phyloP scores from a whole-genome alignment of 164 flowering plant species.

The Liquidambar formosana region DNA sequence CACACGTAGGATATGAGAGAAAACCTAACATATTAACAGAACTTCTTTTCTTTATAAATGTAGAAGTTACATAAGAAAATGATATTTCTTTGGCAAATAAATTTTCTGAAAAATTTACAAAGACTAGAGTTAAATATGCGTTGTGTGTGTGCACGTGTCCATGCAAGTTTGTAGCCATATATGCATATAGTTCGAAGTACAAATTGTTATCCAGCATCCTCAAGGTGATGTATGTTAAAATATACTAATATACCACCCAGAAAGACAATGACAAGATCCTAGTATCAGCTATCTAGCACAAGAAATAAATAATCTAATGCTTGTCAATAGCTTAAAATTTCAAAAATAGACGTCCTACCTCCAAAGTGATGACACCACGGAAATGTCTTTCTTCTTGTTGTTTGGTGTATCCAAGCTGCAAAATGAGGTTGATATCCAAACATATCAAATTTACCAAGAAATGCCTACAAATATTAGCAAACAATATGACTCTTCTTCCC shows the following conservation, averaged over 20 bases:
- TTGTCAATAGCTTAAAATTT: too few relatives aligned
- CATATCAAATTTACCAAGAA: neutral
- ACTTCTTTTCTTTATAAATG: too few relatives aligned
- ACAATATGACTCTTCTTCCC: neutral
- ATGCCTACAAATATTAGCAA: neutral
- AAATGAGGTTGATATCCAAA: neutral
- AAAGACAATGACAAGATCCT: neutral
- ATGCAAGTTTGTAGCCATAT: too few relatives aligned
- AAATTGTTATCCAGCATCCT: neutral
- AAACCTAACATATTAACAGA: too few relatives aligned
- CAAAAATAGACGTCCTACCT: slow-evolving; percentile 47
- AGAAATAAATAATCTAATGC: neutral
- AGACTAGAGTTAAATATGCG: too few relatives aligned
- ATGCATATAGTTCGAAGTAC: neutral
- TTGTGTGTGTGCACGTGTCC: too few relatives aligned
- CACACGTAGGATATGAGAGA: too few relatives aligned
- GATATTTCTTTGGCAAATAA: too few relatives aligned
- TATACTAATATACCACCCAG: too few relatives aligned
- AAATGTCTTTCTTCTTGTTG: slow-evolving; percentile 92
- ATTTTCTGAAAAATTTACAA: too few relatives aligned
- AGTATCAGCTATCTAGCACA: neutral
- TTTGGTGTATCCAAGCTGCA: slow-evolving; percentile 98
- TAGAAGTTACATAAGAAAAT: too few relatives aligned
- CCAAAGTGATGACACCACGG: slow-evolving; percentile 88
- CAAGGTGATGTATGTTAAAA: neutral